These are phyloP conservation scores for thale cress (Arabidopsis thaliana) DNA, from an alignment of 345 rosid genomes.

Conservation along the genomic window DNA sequence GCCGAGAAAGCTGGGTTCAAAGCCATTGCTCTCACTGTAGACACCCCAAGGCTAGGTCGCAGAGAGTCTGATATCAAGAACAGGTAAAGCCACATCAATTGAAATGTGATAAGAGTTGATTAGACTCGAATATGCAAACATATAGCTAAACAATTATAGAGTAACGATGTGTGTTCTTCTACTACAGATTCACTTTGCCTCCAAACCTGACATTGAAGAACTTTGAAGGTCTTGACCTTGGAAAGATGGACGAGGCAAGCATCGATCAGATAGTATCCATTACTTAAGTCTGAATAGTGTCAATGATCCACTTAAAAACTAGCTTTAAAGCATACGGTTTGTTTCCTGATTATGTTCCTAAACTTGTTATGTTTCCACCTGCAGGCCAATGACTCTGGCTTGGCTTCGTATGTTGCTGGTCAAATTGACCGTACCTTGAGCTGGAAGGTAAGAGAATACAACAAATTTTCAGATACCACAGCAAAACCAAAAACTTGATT, in stretches of 20 bases:
- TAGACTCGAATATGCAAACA: background rate
- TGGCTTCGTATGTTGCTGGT: constrained; percentile 89
- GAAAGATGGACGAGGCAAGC: constrained; percentile 81
- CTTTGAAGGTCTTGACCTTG: constrained; percentile 93
- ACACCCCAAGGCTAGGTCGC: constrained; percentile 90
- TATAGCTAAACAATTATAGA: background rate
- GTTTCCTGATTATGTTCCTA: constrained; percentile 5
- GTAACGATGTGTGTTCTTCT: background rate
- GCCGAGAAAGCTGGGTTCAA: constrained; percentile 94
- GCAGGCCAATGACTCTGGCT: constrained; percentile 83
- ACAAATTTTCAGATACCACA: background rate
- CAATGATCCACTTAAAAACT: constrained; percentile 1
- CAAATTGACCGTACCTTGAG: constrained; percentile 85
- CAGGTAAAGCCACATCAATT: constrained; percentile 48
- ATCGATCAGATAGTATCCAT: constrained; percentile 8
- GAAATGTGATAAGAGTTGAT: background rate
- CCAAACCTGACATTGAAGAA: constrained; percentile 85
- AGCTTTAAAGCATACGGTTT: background rate
- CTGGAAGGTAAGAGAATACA: constrained; percentile 72
- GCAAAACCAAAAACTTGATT: constrained; percentile 2
- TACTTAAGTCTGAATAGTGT: background rate
- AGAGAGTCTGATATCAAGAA: constrained; percentile 96
- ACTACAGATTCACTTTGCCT: constrained; percentile 74
- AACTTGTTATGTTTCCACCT: constrained; percentile 13
- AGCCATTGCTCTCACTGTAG: constrained; percentile 96